These are phyloP conservation scores for Jaminaea rosea DNA, from an alignment of 1,284 basidiomycete species.

Conservation along the genomic window DNA sequence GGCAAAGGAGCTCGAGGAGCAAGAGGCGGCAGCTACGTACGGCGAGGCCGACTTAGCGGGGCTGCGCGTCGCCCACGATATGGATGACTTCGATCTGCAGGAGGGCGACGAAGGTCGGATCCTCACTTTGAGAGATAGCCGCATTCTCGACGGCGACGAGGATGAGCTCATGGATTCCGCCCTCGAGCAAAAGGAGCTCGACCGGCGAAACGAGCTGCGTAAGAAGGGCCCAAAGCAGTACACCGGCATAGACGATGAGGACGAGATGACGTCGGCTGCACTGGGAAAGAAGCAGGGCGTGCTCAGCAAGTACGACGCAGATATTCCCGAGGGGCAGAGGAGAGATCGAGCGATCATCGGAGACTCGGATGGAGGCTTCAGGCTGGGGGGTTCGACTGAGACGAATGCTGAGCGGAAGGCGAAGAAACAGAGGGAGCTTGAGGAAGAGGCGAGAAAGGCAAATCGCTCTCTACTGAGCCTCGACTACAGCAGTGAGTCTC, in stretches of 20 bases:
- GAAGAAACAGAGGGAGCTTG: slow-evolving; percentile 52
- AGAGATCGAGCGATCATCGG: slow-evolving; percentile 3
- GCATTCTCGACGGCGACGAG: slow-evolving; percentile 89
- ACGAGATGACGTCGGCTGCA: slow-evolving; percentile 59
- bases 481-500: slow-evolving; percentile 76
- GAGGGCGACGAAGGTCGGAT: slow-evolving; percentile 81
- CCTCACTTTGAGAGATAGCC: slow-evolving; percentile 89
- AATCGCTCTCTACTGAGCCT: slow-evolving; percentile 76
- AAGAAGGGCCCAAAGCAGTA: slow-evolving; percentile 85
- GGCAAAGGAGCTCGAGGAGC: slow-evolving; percentile 67
- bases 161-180: slow-evolving; percentile 93
- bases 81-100: slow-evolving; percentile 64
- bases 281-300: slow-evolving; percentile 71
- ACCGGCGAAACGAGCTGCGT: slow-evolving; percentile 67
- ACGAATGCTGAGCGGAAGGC: slow-evolving; percentile 40
- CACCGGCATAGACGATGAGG: slow-evolving; percentile 92
- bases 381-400: slow-evolving; percentile 16
- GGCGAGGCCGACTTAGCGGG: slow-evolving; percentile 65
- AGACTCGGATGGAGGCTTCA: slow-evolving; percentile 20
- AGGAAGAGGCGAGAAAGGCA: slow-evolving; percentile 56
- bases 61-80: slow-evolving; percentile 88
- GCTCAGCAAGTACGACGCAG: slow-evolving; percentile 88
- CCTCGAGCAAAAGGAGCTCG: slow-evolving; percentile 73
- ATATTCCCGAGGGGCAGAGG: slow-evolving; percentile 57
- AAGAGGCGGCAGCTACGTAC: slow-evolving; percentile 55